Percentiles rank a stretch among this genome's conserved stretches.
Evolutionary conservation across 768 basidiomycete genomes (phyloP).

Genomic region (Trametes punicea): DNA sequence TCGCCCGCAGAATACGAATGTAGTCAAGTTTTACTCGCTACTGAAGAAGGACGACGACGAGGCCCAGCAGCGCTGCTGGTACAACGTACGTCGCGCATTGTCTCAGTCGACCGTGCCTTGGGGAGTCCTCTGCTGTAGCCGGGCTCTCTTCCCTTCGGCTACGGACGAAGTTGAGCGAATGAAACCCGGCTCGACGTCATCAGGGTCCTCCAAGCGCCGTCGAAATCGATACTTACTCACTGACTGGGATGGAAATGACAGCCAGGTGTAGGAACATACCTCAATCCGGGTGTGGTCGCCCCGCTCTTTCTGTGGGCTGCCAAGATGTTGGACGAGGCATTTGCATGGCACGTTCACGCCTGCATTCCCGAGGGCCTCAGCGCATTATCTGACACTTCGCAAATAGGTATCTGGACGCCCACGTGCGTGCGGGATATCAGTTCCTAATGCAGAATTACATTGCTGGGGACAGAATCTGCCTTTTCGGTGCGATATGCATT

Average conservation of each 20-base stretch:
- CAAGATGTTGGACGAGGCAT: conserved; percentile 59
- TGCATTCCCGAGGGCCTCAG: not conserved
- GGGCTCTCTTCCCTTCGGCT: not conserved
- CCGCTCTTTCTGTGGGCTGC: conserved; percentile 58
- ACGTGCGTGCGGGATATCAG: conserved; percentile 72
- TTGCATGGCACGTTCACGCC: conserved; percentile 59
- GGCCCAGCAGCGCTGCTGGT: conserved; percentile 55
- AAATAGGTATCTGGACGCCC: conserved; percentile 61
- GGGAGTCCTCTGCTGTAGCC: too few relatives aligned
- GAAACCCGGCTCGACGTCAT: not conserved
- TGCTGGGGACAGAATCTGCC: conserved; percentile 68
- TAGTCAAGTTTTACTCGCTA: conserved; percentile 66
- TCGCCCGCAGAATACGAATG: conserved; percentile 57
- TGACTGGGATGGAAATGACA: conserved; percentile 22
- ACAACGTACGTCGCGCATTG: conserved; percentile 50
- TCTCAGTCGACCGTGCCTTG: too few relatives aligned
- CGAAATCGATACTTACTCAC: not conserved
- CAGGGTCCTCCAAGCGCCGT: not conserved
- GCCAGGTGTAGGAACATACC: conserved; percentile 48
- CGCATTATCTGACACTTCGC: not conserved
- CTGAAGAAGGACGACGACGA: conserved; percentile 55
- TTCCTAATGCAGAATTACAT: conserved; percentile 79
- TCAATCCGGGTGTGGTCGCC: conserved; percentile 64
- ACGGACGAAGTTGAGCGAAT: not conserved
- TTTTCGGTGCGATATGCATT: conserved; percentile 51